Conservation (phyloP, 768 basidiomycete species). For the Inosperma sp. region DNA sequence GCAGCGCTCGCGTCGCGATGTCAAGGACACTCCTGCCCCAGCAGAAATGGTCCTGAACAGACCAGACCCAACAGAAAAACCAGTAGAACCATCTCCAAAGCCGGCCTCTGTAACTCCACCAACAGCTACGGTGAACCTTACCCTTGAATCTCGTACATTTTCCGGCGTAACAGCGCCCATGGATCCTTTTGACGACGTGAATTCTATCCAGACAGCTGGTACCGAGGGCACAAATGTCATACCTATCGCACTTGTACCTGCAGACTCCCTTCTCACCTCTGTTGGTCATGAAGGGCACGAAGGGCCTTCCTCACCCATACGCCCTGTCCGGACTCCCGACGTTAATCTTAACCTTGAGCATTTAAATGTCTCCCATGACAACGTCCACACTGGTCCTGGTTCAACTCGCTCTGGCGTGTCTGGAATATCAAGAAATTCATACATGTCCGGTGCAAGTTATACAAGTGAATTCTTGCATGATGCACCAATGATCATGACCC, state of each 20-base stretch:
- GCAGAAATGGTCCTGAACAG: constrained; percentile 76
- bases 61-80: constrained; percentile 76
- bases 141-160: constrained; percentile 36
- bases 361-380: constrained; percentile 54
- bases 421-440: constrained; percentile 57
- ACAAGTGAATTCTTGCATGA: constrained; percentile 78
- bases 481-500: constrained; percentile 76
- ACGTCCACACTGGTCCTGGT: constrained; percentile 38
- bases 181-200: constrained; percentile 74
- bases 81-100: constrained; percentile 39
- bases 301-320: constrained; percentile 39
- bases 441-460: constrained; percentile 69
- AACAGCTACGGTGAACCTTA: constrained; percentile 59
- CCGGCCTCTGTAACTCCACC: constrained; percentile 42
- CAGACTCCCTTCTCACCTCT: constrained; percentile 41
- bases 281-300: constrained; percentile 27
- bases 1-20: constrained; percentile 38
- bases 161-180: constrained; percentile 33
- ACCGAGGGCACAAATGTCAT: constrained; percentile 83
- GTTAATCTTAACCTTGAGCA: constrained; percentile 60
- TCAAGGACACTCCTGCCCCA: constrained; percentile 62
- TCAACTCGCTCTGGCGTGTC: constrained; percentile 56
- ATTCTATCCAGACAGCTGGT: constrained; percentile 79
- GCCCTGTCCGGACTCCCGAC: constrained; percentile 56
- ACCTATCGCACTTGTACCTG: constrained; percentile 74